Evolutionary conservation across 345 rosid genomes (phyloP), one percentile per base, ranked within the genome.

Genomic region (Odontarrhena argentea): DNA sequence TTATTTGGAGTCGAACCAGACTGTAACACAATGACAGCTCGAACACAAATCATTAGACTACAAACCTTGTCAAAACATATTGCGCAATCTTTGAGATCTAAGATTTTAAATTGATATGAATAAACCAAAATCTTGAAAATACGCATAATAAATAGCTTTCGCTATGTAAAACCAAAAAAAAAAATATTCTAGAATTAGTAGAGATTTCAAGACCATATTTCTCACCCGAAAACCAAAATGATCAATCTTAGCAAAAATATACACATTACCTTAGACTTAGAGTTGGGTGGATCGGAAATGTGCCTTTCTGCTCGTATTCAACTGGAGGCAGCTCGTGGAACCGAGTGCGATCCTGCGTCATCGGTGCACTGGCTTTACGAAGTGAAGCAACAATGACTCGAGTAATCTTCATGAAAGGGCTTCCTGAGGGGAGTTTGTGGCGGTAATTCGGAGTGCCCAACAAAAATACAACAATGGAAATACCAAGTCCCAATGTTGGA

Each of bases 391-490:
- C 81, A 4, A 88, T 76, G 78, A 88, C 97, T 76, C 47, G 65
- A 45, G 89, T 79, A 95, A 91, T 91, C 73, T 80, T 82, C 1
- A 82, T 77, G 47, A 94, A 91, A 0, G 96, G 89, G 63, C 99
- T 88, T 28, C 89, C 95, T 0, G 79, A 9, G 0, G 99, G 96
- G 7, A 80, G 60, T 38, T 69, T 80, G 67, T 91, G 99, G 61
- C 99, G 77, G 26, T 94, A 87, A 44, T 75, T 84, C 0, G 76
- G 96, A 12, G 96, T 86, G 0, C 97, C 97, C 0, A 84, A 77
- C 41, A 94, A 13, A 56, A 94, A 91, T 53, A 91, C 68, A 9
- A 11, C 4, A 7, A 88, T 67, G 1, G 96, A 91, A n/a, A 86
- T 63, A 0, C 78, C 69, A 15, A 88, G 84, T 3, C 96, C 99